These are phyloP conservation scores for Akanthomyces dipterigenus DNA, from an alignment of 2,329 filamentous ascomycete genomes.

Conservation along the genomic window DNA sequence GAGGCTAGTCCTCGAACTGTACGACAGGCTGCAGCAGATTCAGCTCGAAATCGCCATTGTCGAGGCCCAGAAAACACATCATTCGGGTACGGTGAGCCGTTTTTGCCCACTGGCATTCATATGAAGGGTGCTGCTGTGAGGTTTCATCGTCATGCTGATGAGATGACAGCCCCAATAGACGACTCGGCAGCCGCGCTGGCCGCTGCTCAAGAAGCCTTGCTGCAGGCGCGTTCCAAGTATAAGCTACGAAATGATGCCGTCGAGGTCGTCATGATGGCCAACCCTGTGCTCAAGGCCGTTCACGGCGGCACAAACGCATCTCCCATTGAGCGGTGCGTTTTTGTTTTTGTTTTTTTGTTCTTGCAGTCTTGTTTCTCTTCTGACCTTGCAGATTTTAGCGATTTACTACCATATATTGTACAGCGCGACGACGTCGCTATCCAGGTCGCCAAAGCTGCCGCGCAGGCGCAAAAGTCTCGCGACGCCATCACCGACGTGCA, in stretches of 20 bases:
- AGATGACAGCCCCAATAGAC: slow-evolving; percentile 17
- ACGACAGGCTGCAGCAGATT: slow-evolving; percentile 64
- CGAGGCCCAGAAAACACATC: slow-evolving; percentile 36
- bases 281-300: slow-evolving; percentile 71
- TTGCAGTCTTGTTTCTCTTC: not conserved
- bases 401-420: slow-evolving; percentile 59
- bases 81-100: slow-evolving; percentile 25
- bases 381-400: slow-evolving; percentile 34
- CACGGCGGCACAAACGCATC: slow-evolving; percentile 60
- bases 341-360: too few relatives aligned
- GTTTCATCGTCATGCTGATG: not conserved
- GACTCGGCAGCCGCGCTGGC: slow-evolving; percentile 46
- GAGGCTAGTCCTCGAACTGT: slow-evolving; percentile 58
- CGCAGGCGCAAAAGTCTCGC: slow-evolving; percentile 43
- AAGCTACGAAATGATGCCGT: slow-evolving; percentile 62
- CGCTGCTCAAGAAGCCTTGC: slow-evolving; percentile 56
- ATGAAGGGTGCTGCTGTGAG: not conserved
- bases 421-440: slow-evolving; percentile 62
- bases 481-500: slow-evolving; percentile 51
- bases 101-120: not conserved
- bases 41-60: slow-evolving; percentile 66
- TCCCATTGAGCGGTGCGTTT: slow-evolving; percentile 58
- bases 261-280: slow-evolving; percentile 61
- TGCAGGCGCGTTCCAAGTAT: slow-evolving; percentile 65
- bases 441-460: slow-evolving; percentile 52